Percentiles rank a stretch among this genome's conserved stretches.
phyloP scores from a whole-genome alignment of 768 basidiomycete genomes.

The Hydnomerulius pinastri region DNA sequence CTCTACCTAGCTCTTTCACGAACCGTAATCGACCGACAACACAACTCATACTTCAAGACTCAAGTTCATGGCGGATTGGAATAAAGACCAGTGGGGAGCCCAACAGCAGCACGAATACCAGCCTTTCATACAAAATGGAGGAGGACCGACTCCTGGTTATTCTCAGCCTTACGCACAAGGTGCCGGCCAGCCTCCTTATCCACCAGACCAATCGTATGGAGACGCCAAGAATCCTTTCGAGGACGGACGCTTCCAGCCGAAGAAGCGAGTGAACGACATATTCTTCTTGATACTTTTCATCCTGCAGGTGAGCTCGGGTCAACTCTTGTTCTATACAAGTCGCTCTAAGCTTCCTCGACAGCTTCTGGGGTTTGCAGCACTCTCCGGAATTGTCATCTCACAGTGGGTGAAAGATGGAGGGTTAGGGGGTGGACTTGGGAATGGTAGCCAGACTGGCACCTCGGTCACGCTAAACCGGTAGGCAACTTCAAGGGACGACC shows the following conservation, averaged over 20 bases:
- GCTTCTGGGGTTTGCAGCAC: constrained; percentile 67
- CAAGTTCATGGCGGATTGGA: constrained; percentile 17
- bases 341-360: constrained; percentile 21
- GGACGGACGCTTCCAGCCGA: constrained; percentile 65
- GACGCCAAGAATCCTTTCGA: constrained; percentile 57
- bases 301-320: constrained; percentile 49
- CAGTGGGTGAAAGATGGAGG: constrained; percentile 67
- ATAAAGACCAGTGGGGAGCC: constrained; percentile 21
- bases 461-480: constrained; percentile 67
- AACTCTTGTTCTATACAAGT: neutral
- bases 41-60: neutral
- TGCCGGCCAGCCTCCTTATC: constrained; percentile 23
- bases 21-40: neutral
- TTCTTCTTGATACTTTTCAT: constrained; percentile 72
- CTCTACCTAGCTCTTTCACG: neutral
- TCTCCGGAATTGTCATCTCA: constrained; percentile 65
- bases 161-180: constrained; percentile 28
- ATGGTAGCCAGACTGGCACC: constrained; percentile 48
- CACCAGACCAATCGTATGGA: constrained; percentile 24
- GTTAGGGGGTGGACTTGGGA: constrained; percentile 71
- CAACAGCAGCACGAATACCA: constrained; percentile 10
- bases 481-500: constrained; percentile 15
- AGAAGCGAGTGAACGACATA: constrained; percentile 71
- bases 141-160: constrained; percentile 20
- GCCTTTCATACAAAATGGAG: constrained; percentile 3